Base-by-base conservation (phyloP, 352 stramenopile genomes). In the Thraustochytrium sp. region DNA sequence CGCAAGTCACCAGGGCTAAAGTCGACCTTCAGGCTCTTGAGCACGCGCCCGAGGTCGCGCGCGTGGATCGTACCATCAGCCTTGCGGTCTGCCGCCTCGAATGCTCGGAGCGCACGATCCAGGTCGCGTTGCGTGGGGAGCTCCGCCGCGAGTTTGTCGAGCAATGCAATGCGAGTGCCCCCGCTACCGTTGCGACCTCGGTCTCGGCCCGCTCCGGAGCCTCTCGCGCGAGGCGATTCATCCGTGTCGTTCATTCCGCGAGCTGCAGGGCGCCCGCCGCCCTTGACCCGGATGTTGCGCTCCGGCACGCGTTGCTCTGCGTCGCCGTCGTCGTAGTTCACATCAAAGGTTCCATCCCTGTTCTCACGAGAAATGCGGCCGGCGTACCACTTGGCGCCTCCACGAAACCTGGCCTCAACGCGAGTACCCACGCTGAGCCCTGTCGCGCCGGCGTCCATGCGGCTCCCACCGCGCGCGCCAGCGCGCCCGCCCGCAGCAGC, bases 281-380 rank as follows among this genome's bases (percentile, higher is more conserved):
- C n/a, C 44, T 36, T 38, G 38, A 54, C 62, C 5, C 62, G 62
- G 51, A 80, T 80, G 21, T 29, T 51, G n/a, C 34, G 29, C 54
- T 80, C 42, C 26, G 1, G 29, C 5, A 90, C 88, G 26, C 51
- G 44, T 2, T 38, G 78, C 76, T 92, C 88, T 2, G 46, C 48
- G 54, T 92, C 89, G 26, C 88, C 90, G 75, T 93, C 89, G 64
- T 91, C 88, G 62, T 90, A 93, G 3, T 89, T 85, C 82, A 92
- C 87, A n/a, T 89, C 84, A 82, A 87, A 92, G 0, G 82, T 87
- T 0, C 89, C 91, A 64, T 93, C 85, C 26, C 49, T 31, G 76
- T 88, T 80, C 2, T 77, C 73, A 18, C 34, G 16, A 2, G 11
- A 40, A 55, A 90, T 87, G 2, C 44, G 68, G n/a, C 86, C 87